Evolutionary conservation across 805 yeast genomes (phyloP), one percentile per base, ranked within the genome.

Genomic region (Candida qinlingensis): DNA sequence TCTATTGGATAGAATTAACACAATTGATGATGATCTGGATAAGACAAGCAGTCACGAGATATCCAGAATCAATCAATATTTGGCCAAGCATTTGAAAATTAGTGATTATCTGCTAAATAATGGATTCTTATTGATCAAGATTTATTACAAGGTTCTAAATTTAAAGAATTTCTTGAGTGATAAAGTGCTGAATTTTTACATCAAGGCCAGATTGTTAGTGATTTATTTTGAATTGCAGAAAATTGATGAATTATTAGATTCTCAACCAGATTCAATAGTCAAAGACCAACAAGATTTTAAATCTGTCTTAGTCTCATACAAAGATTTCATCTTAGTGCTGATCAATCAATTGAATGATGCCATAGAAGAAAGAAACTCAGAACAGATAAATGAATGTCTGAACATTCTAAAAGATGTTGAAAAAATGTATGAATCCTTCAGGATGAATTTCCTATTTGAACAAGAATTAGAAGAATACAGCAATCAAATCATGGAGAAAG

Each of bases 321-420:
- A 80, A 56, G 65, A 68, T 10, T 84, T 84, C 58, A 82, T 85
- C 39, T 74, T 75, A 41, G 77, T 78, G 39, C 64, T 84, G 43
- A 65, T 84, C 28, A 72, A 71, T 42, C 89, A 83, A 57, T 66
- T 84, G 50, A 79, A 81, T 47, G 67, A 65, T 12, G 78, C 85
- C 3, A 75, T 81, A 7, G 72, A 71, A 6, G 61, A 67, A 12
- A 76, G 77, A 34, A 86, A 84, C 56, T 72, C 75, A 19, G 75
- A 77, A 39, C 77, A 77, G 10, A 80, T 81, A 48, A 75, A 79
- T 66, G 89, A 85, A 59, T 83, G 88, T 55, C 70, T 84, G 47
- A 79, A 80, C 0, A 82, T 83, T 31, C 79, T 85, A 30, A 74
- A 74, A 50, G 90, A 84, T 54, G 82, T 85, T 65, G 90, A 84